Percentiles rank a stretch among this genome's conserved stretches.
These are phyloP conservation scores for Colletotrichum lini DNA, from an alignment of 2,329 filamentous ascomycete genomes.

Conservation along the genomic window DNA sequence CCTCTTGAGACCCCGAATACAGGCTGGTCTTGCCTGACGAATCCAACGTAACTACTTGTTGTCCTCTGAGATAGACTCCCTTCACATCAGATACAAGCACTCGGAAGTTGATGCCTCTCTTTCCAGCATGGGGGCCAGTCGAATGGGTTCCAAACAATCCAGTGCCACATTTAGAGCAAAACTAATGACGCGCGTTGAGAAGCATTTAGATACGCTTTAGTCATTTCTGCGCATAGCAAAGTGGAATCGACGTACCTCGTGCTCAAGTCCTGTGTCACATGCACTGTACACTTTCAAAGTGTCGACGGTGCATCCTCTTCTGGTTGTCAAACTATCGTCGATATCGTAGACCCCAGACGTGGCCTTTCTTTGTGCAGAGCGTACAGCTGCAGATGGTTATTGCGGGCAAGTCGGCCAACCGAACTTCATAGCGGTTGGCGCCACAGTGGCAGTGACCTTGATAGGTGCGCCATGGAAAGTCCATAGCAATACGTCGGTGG, in stretches of 20 bases:
- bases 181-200: conserved; percentile 42
- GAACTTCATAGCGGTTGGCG: conserved; percentile 46
- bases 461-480: background rate
- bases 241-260: conserved; percentile 40
- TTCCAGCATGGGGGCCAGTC: conserved; percentile 44
- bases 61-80: conserved; percentile 18
- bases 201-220: background rate
- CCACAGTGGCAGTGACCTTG: conserved; percentile 52
- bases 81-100: background rate
- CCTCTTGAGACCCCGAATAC: conserved; percentile 13
- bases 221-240: background rate
- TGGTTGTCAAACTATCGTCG: conserved; percentile 30
- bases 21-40: rapidly evolving
- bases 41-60: background rate
- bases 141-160: conserved; percentile 46
- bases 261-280: conserved; percentile 18
- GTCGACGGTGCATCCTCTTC: conserved; percentile 36
- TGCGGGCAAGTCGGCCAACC: conserved; percentile 19
- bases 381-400: conserved; percentile 45
- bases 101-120: conserved; percentile 46
- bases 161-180: conserved; percentile 49
- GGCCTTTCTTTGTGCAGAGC: conserved; percentile 49
- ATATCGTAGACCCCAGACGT: conserved; percentile 47
- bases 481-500: background rate
- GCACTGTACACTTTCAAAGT: conserved; percentile 29